Evolutionary conservation across 768 basidiomycete species (phyloP).

Genomic region (Phallus indusiatus): DNA sequence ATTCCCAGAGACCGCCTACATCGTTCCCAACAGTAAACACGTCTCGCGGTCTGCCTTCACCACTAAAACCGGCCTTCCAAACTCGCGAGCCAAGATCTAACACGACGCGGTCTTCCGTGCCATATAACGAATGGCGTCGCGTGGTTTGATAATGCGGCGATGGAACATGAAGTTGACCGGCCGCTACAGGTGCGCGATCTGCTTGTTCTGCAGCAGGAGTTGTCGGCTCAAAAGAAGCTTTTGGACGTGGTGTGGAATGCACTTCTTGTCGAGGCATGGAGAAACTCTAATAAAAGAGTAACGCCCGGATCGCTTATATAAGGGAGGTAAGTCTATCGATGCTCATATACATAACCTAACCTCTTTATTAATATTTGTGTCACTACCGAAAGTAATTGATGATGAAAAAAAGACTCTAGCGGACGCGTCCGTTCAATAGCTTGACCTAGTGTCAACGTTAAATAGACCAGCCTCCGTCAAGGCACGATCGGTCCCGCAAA

Average conservation of each 20-base stretch:
- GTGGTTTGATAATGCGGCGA: conserved; percentile 83
- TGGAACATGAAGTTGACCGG: conserved; percentile 25
- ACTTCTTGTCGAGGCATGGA: conserved; percentile 5
- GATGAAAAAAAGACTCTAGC: conserved; percentile 24
- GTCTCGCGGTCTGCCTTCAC: conserved; percentile 84
- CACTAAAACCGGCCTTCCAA: conserved; percentile 98
- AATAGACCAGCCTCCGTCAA: conserved; percentile 7
- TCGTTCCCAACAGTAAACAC: conserved; percentile 57
- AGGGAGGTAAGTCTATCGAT: neutral
- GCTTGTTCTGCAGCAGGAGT: conserved; percentile 44
- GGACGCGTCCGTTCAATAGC: conserved; percentile 31
- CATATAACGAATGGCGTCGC: conserved; percentile 87
- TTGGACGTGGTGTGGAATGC: conserved; percentile 24
- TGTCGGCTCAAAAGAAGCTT: conserved; percentile 21
- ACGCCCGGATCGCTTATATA: neutral
- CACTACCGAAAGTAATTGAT: neutral
- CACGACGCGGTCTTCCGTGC: conserved; percentile 90
- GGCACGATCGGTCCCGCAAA: conserved; percentile 3
- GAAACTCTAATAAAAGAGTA: neutral
- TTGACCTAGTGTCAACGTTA: neutral
- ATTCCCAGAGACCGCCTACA: conserved; percentile 46
- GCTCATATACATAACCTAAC: too few species aligned
- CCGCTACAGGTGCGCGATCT: conserved; percentile 39
- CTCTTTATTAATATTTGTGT: neutral
- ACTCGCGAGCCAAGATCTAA: conserved; percentile 90